These are phyloP conservation scores for Neurospora sp. DNA, from an alignment of 495 filamentous ascomycete genomes.

Conservation along the genomic window DNA sequence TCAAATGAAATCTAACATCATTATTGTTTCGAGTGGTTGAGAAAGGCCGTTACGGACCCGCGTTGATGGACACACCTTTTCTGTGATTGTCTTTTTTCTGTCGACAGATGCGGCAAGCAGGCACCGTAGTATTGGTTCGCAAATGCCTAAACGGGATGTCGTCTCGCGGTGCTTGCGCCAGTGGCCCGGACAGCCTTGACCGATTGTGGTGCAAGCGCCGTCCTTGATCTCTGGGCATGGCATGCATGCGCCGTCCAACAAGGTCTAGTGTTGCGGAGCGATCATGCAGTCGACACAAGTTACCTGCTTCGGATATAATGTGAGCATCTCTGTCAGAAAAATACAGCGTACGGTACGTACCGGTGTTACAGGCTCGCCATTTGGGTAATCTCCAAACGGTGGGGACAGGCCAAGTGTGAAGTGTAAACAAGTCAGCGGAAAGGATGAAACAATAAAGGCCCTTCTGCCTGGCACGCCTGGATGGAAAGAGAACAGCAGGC, in stretches of 20 bases:
- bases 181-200: not conserved
- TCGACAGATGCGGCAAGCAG: not conserved
- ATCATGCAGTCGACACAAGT: not conserved
- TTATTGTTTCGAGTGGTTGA: not conserved
- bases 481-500: not conserved
- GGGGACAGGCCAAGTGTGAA: not conserved
- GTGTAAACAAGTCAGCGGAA: not conserved
- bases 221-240: not conserved
- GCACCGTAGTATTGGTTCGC: not conserved
- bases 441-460: not conserved
- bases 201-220: not conserved
- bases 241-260: not conserved
- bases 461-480: not conserved
- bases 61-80: not conserved
- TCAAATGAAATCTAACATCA: not conserved
- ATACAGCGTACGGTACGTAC: not conserved
- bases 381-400: not conserved
- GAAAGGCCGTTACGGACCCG: not conserved
- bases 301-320: not conserved
- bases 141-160: not conserved
- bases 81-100: not conserved
- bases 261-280: not conserved
- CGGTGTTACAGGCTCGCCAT: not conserved
- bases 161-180: not conserved
- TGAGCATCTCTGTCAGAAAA: not conserved